Base-by-base conservation (phyloP, 768 basidiomycete genomes). In the Termitomyces sp. region DNA sequence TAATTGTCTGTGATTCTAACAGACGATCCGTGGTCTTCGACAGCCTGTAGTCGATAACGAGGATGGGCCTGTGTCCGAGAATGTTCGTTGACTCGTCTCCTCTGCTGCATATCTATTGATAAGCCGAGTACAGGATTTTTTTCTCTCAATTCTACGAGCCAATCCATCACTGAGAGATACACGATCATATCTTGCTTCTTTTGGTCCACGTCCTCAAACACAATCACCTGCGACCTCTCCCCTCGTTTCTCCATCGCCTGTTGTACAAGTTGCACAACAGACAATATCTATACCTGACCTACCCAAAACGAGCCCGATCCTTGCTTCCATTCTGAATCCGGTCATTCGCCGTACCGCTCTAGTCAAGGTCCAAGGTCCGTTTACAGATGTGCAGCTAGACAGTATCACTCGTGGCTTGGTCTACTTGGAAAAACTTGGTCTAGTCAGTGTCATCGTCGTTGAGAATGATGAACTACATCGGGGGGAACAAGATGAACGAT, bases 301-400 rank as follows among this genome's bases (percentile, higher is more conserved):
- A 36, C 66, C 73, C 9, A 76, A 77, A 61, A 76, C 79, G 8
- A 85, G 75, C 58, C 82, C 80, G 8, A 76, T 88, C 63, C 73
- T 89, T 59, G 80, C 83, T 6, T 86, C 87, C n/a, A 87, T 90
- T 63, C 77, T 95, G n/a, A 79, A 94, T 66, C 95, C 95, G 6
- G 83, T 91, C 54, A 76, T 85, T 57, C 82, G 86, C 45, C 88
- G 92, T 53, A 96, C 97, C 0, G 94, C 95, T 5, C 84, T 99
- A 16, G 95, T 99, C 64, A 98, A 98, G 73, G 76, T 98, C 2
- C 97, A 98, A 70, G 94, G 95, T 10, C 97, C 97, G 2, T 98
- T 98, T 69, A 89, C 85, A 10, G 89, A 96, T 72, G 81, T 86
- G 8, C 97, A 98, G 66, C 84, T 98, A 57, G 92, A 96, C 62